Evolutionary conservation across 2,329 filamentous ascomycete species (phyloP).

Genomic region (Ophiostoma sp.): DNA sequence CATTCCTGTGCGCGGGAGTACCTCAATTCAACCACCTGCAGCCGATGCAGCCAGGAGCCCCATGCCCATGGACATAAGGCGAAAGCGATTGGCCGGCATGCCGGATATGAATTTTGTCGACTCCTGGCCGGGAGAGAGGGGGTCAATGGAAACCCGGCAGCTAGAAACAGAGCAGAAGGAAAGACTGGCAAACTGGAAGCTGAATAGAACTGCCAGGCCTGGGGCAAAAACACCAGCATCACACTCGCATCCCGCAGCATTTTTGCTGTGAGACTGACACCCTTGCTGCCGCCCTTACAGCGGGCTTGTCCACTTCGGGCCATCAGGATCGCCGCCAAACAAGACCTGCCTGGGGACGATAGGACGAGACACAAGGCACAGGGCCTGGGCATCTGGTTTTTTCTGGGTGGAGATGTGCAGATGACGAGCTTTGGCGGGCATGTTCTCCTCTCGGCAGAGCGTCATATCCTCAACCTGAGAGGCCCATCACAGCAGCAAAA

Average conservation of each 20-base stretch:
- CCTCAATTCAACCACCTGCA: conserved; percentile 10
- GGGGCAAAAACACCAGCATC: not conserved
- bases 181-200: not conserved
- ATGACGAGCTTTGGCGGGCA: not conserved
- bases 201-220: not conserved
- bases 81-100: conserved; percentile 11
- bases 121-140: not conserved
- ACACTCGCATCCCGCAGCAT: not conserved
- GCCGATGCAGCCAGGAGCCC: conserved; percentile 5
- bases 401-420: not conserved
- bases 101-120: not conserved
- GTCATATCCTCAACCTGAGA: not conserved
- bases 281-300: not conserved
- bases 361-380: not conserved
- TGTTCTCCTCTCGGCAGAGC: not conserved
- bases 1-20: not conserved
- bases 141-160: conserved; percentile 8
- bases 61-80: not conserved
- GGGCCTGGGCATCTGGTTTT: not conserved
- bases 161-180: not conserved
- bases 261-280: not conserved
- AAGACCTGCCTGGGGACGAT: not conserved
- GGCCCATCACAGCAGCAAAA: not conserved
- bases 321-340: not conserved
- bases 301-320: not conserved